Conservation (phyloP, 768 basidiomycete species). For the Cytidiella melzeri region DNA sequence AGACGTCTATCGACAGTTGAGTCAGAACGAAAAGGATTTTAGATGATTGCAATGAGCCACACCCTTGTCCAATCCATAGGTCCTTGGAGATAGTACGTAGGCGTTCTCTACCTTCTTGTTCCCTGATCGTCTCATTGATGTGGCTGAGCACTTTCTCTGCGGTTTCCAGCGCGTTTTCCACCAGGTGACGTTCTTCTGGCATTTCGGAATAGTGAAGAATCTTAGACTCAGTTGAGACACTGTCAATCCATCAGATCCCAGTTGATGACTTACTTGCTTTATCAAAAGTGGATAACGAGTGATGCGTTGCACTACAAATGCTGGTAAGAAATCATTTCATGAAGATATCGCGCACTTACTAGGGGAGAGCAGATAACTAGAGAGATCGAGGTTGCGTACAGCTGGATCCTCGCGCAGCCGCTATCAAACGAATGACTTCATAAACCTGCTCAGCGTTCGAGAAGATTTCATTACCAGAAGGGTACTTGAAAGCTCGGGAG, state of each 20-base stretch:
- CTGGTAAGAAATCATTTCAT: not conserved
- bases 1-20: slow-evolving; percentile 49
- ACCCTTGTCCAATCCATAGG: slow-evolving; percentile 88
- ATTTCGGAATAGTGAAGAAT: slow-evolving; percentile 75
- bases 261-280: slow-evolving; percentile 45
- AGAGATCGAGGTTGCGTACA: slow-evolving; percentile 78
- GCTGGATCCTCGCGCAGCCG: slow-evolving; percentile 70
- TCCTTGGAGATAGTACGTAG: slow-evolving; percentile 68
- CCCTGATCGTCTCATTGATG: slow-evolving; percentile 87
- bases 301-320: slow-evolving; percentile 81
- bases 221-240: slow-evolving; percentile 35
- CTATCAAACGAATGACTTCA: slow-evolving; percentile 31
- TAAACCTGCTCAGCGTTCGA: not conserved
- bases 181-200: slow-evolving; percentile 51
- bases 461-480: slow-evolving; percentile 46
- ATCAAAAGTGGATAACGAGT: slow-evolving; percentile 91
- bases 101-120: slow-evolving; percentile 76
- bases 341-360: slow-evolving; percentile 43
- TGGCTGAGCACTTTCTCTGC: slow-evolving; percentile 69
- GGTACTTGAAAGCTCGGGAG: slow-evolving; percentile 56
- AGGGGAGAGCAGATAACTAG: slow-evolving; percentile 87
- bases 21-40: no score
- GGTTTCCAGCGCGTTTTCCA: slow-evolving; percentile 49
- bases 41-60: no score
- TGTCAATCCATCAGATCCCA: no score